Conservation (phyloP, 164 flowering plant species). For the grape (Vitis vinifera) region ASM3070453v1 NC_081821.1:1440001-1440500, state of each 20-base stretch:
- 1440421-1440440: conserved; percentile 88
- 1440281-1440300: conserved; percentile 82
- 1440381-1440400: conserved; percentile 68
- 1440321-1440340: neutral
- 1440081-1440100: neutral
- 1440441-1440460: conserved; percentile 48
- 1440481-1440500: no score
- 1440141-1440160: no score
- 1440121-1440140: neutral
- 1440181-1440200: conserved; percentile 79
- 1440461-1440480: neutral
- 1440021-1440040: conserved; percentile 93
- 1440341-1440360: neutral
- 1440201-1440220: conserved; percentile 94
- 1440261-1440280: conserved; percentile 84
- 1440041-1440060: conserved; percentile 88
- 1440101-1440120: neutral
- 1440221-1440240: conserved; percentile 88
- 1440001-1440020: conserved; percentile 97
- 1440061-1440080: conserved; percentile 81
- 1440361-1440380: conserved; percentile 57
- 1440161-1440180: conserved; percentile 11
- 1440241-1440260: conserved; percentile 86
- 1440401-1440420: conserved; percentile 79
- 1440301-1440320: neutral